Evolutionary conservation across 345 rosid species (phyloP), one percentile per base, ranked within the genome.

Genomic region (Bretschneidera sinensis): DNA sequence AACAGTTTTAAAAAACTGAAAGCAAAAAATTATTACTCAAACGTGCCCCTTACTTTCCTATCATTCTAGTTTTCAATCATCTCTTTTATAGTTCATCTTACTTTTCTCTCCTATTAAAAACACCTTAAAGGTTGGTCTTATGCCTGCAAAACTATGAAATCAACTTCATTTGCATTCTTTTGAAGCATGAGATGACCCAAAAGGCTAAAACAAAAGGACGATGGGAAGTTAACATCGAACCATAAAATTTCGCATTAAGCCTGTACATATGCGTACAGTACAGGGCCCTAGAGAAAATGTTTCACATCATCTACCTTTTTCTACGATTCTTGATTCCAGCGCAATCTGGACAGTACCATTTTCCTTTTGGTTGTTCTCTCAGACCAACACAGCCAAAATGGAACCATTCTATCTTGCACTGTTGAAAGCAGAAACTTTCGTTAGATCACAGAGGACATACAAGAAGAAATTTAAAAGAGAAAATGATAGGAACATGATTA

Each of bases 331-430:
- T 90, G 59, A 75, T 23, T 19, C 80, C 74, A 60, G 84, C 87
- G 68, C 99, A 90, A 39, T 80, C 89, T 8, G 96, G 71, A 51
- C 99, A 94, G 51, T 78, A 88, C 97, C 99, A 94, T 76, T 94
- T 94, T 45, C 99, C 99, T 68, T 73, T 94, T 1, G 96, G 96
- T 51, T 85, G 86, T 69, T 88, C 96, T 59, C 85, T 94, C 68
- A 90, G 65, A 47, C 95, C 95, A 23, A 94, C 97, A 22, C 99
- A 94, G 0, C 92, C 95, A 35, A 90, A 94, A 73, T 90, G 97
- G 74, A 94, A 90, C 99, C 99, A 94, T 71, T 94, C 99, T 73
- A 94, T 90, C 79, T 83, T 88, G 84, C 99, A 90, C 97, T 94
- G 88, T 18, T 47, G 60, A 61, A 62, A 55, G 22, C 24, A 49